Conservation (phyloP, 176 grass and related monocot genomes). For the Zoysia japonica region DNA sequence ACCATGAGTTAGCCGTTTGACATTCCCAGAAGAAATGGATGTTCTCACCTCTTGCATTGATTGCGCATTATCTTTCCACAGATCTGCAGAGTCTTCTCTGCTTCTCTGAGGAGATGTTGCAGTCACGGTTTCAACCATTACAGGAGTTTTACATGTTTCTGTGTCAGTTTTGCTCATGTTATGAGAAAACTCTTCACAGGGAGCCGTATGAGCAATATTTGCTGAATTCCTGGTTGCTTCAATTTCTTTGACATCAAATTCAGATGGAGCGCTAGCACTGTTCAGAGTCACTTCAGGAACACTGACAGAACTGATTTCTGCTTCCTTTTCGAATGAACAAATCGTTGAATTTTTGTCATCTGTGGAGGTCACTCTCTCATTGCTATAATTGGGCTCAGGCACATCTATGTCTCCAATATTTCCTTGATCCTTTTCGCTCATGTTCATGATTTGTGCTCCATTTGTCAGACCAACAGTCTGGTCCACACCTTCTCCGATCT, state of each 20-base stretch:
- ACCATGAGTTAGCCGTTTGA: constrained; percentile 15
- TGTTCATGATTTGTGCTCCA: constrained; percentile 6
- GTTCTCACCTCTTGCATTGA: constrained; percentile 13
- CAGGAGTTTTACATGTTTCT: constrained; percentile 5
- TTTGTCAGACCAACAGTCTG: constrained; percentile 18
- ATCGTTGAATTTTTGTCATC: not conserved
- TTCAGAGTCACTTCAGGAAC: not conserved
- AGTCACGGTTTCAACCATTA: not conserved
- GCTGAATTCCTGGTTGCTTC: not conserved
- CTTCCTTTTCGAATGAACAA: not conserved
- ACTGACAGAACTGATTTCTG: not conserved
- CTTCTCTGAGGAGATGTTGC: constrained; percentile 19
- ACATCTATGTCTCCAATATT: constrained; percentile 23
- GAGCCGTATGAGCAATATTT: not conserved
- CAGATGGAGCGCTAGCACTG: not conserved
- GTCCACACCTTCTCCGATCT: not conserved
- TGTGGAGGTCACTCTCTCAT: not conserved
- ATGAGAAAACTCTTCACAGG: constrained; percentile 15
- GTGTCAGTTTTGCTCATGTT: not conserved
- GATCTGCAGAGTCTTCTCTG: not conserved
- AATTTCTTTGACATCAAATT: constrained; percentile 19
- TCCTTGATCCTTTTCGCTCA: not conserved
- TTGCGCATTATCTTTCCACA: not conserved
- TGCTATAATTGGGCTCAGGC: not conserved
- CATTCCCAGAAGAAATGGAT: not conserved